Base-by-base conservation (phyloP, 2,329 filamentous ascomycete species). In the Teratosphaeria destructans region DNA sequence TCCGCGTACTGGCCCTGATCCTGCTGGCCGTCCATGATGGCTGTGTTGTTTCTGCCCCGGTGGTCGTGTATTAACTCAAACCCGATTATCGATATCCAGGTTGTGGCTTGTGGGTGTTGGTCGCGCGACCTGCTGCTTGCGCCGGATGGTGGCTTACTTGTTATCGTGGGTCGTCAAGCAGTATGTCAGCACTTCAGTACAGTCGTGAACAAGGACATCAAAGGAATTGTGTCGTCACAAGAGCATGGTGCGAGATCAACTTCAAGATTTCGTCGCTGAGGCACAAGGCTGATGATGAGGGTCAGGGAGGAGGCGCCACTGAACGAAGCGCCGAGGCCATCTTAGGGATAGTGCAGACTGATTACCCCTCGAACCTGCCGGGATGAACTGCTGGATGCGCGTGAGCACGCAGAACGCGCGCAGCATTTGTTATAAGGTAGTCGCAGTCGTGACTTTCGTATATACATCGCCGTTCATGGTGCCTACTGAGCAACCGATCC, bases 1-100 rank as follows among this genome's bases (percentile, higher is more conserved):
- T 96, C 90, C 72, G 96, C 72, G 69, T 78, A 79, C 66, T 75
- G 70, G 54, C 72, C 67, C 65, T 76, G 75, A 66, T 74, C 62
- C 27, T 56, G 52, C 34, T 62, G 58, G 59, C 65, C 67, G 56
- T 71, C 71, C 71, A 73, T 73, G 59, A 6, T 69, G 62, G 64
- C 62, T 35, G 19, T n/a, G 49, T n/a, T 19, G 12, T 32, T 55
- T 32, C 52, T 10, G 29, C 34, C 3, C 47, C 1, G 32, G 16
- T 35, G 11, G n/a, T 3, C 39, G 52, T 32, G 12, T 16, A 29
- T 32, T 10, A 57, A 37, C 3, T 54, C 55, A 56, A 56, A 8
- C 27, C 37, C 34, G 37, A 35, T 26, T n/a, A n/a, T 4, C 19
- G 52, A 35, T 29, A 19, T n/a, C 43, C 43, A 4, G 56, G 34